A percentile compares a stretch with the other conserved stretches of the same genome.
These are phyloP conservation scores for Alternaria triticimaculans DNA, from an alignment of 2,329 filamentous ascomycete genomes.

Conservation along the genomic window DNA sequence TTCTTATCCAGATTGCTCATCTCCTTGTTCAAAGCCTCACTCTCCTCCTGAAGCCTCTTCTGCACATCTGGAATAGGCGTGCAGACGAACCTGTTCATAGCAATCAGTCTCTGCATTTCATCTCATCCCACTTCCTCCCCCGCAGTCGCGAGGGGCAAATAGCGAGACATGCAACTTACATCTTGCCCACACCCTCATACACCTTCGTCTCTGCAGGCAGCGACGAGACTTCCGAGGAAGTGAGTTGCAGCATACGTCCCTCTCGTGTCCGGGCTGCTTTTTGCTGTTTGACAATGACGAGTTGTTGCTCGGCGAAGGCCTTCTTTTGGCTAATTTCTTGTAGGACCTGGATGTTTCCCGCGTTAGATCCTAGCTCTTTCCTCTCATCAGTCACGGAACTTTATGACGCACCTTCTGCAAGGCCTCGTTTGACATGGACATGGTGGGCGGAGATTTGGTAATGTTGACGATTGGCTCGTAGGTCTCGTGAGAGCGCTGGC, in stretches of 20 bases:
- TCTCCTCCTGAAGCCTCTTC: conserved; percentile 76
- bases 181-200: conserved; percentile 96
- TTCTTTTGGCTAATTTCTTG: conserved; percentile 95
- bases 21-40: conserved; percentile 76
- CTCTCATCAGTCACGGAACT: too few species aligned
- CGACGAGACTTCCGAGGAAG: conserved; percentile 79
- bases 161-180: conserved; percentile 61
- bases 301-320: conserved; percentile 87
- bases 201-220: conserved; percentile 78
- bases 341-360: conserved; percentile 67
- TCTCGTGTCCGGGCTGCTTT: conserved; percentile 87
- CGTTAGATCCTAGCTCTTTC: conserved; percentile 3
- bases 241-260: conserved; percentile 85
- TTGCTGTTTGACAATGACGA: conserved; percentile 82
- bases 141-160: background rate
- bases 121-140: background rate
- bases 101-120: background rate
- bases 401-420: conserved; percentile 76
- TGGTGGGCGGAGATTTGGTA: conserved; percentile 51
- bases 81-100: conserved; percentile 78
- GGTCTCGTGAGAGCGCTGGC: conserved; percentile 14
- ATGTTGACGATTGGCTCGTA: conserved; percentile 2
- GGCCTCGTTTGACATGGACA: conserved; percentile 94
- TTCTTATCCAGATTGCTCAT: conserved; percentile 85
- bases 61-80: conserved; percentile 76